Evolutionary conservation across 768 basidiomycete species (phyloP), one percentile per base, ranked within the genome.

Genomic region (Lentinula detonsa): DNA sequence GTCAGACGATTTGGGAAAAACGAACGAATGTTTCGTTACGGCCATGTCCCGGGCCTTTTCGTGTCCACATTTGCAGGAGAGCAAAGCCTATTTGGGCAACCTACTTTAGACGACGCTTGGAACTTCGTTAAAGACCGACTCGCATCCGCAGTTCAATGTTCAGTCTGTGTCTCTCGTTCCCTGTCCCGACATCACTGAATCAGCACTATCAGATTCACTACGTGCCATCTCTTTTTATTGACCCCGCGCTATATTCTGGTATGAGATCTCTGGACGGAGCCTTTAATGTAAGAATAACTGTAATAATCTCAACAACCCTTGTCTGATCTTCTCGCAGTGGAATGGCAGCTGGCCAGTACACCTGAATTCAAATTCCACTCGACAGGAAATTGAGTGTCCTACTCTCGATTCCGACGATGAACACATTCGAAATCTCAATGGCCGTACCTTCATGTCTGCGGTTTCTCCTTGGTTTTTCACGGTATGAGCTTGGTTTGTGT

Each of bases 391-490:
- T 39, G 64, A 69, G 42, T 62, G 64, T 6, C 49, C 66, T 28
- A 9, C 13, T 34, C 62, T 69, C 31, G 67, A 74, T n/a, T 65
- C 70, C 2, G 68, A 69, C 57, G 23, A 49, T 4, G 28, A 66
- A 15, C 61, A 68, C 42, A 51, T 68, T 9, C 37, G 13, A 40
- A 35, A 65, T 54, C 62, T 68, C 1, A 49, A 61, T 15, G 60
- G 63, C 16, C 61, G 62, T 42, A 64, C 66, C 1, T 65, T 64
- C 64, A 69, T 69, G 67, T 64, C 68, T 2, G 71, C 75, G 1
- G 79, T 84, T 34, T 80, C 81, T 5, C 83, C 83, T 11, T 79
- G 78, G 76, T 85, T 85, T 76, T 85, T 80, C 74, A 83, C 82
- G 31, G 70, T 69, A 33, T 23, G 61, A 45, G 16, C 43, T 49